These are phyloP conservation scores for Annulohypoxylon moriforme DNA, from an alignment of 495 filamentous ascomycete species.

Conservation along the genomic window DNA sequence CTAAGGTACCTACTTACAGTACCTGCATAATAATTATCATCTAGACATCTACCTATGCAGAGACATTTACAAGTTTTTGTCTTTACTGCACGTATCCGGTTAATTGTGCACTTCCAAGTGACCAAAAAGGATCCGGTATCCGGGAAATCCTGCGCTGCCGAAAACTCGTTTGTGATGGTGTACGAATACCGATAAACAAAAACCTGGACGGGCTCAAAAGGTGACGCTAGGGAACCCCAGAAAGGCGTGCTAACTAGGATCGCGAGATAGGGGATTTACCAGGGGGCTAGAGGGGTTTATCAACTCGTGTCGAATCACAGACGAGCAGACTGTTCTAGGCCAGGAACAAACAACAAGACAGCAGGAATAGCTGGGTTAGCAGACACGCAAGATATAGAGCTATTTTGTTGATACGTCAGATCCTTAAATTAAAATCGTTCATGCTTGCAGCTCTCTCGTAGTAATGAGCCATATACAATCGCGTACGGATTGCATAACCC, in stretches of 20 bases:
- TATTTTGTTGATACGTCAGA: slow-evolving; percentile 13
- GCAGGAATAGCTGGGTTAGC: neutral
- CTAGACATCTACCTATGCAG: neutral
- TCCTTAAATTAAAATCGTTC: slow-evolving; percentile 19
- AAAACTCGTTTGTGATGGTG: neutral
- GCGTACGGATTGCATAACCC: slow-evolving; percentile 31
- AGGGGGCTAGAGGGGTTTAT: neutral
- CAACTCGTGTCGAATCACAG: slow-evolving; percentile 3
- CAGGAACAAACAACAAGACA: slow-evolving; percentile 4
- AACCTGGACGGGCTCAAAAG: neutral
- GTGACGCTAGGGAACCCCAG: slow-evolving; percentile 8
- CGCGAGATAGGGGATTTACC: neutral
- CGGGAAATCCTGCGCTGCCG: slow-evolving; percentile 20
- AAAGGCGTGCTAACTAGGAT: slow-evolving; percentile 40
- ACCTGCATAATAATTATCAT: neutral
- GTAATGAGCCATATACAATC: neutral
- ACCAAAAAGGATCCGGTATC: neutral
- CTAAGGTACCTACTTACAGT: neutral
- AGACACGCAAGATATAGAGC: slow-evolving; percentile 16
- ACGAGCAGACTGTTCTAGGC: neutral
- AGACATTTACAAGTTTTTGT: neutral
- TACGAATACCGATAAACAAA: slow-evolving; percentile 2
- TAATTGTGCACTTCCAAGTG: slow-evolving; percentile 2
- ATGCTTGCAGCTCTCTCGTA: slow-evolving; percentile 10
- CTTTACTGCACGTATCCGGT: slow-evolving; percentile 2